Percentiles rank a stretch among this genome's conserved stretches.
Evolutionary conservation across 2,329 filamentous ascomycete species (phyloP).

Genomic region (Aureobasidium leucospermi): DNA sequence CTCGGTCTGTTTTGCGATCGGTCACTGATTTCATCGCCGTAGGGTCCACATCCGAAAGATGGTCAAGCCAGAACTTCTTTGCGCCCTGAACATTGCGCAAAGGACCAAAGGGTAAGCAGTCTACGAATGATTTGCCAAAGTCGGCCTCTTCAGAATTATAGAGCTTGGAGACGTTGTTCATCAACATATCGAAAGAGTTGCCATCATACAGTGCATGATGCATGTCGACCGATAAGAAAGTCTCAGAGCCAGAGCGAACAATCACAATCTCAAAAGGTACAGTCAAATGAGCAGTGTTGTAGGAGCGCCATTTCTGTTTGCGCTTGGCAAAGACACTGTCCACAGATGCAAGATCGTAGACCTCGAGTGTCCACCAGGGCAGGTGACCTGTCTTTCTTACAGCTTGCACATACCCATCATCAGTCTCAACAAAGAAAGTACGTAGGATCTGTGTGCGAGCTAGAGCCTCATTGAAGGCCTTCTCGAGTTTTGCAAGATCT

Average conservation of each 20-base stretch:
- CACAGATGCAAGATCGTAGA: slow-evolving; percentile 29
- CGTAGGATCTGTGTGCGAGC: slow-evolving; percentile 57
- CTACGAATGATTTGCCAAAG: slow-evolving; percentile 52
- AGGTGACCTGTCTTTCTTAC: slow-evolving; percentile 36
- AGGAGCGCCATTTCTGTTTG: slow-evolving; percentile 46
- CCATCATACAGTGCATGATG: slow-evolving; percentile 89
- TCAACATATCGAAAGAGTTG: slow-evolving; percentile 62
- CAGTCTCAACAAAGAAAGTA: slow-evolving; percentile 63
- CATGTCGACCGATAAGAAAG: slow-evolving; percentile 55
- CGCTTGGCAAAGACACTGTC: slow-evolving; percentile 29
- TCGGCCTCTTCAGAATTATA: slow-evolving; percentile 37
- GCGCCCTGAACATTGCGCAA: slow-evolving; percentile 45
- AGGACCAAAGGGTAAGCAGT: slow-evolving; percentile 63
- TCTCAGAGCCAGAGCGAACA: slow-evolving; percentile 26
- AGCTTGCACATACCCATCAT: slow-evolving; percentile 70
- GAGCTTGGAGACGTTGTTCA: slow-evolving; percentile 49
- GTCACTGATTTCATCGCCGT: slow-evolving; percentile 25
- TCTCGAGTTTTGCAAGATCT: slow-evolving; percentile 42
- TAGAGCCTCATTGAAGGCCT: slow-evolving; percentile 53
- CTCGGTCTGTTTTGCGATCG: slow-evolving; percentile 18
- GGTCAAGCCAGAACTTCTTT: slow-evolving; percentile 59
- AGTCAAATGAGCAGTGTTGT: slow-evolving; percentile 43
- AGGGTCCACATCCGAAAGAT: slow-evolving; percentile 38
- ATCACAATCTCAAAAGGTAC: slow-evolving; percentile 48
- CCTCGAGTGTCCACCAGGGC: slow-evolving; percentile 34